Evolutionary conservation across 2,329 filamentous ascomycete genomes (phyloP), one percentile per base, ranked within the genome.

Genomic region (Xylaria sp.): DNA sequence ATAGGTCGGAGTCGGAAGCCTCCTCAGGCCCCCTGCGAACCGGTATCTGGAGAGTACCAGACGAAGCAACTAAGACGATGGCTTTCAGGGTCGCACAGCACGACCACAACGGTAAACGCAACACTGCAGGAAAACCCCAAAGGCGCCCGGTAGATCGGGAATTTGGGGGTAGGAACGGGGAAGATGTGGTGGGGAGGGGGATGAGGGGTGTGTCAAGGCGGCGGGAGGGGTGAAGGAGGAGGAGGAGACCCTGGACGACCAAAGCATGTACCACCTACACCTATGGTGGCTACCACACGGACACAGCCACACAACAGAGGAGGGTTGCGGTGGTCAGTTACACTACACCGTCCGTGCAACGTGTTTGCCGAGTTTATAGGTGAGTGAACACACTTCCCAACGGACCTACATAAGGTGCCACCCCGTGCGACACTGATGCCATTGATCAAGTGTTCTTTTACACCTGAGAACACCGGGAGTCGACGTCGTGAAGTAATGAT

Each of bases 141-240:
- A 49, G 15, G 40, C 31, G 61, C 50, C 52, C 61, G 61, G 64
- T 49, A 65, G 61, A 57, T 65, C 56, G 61, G 64, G 45, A 58
- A 42, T 57, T 60, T 58, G 60, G 61, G 45, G 47, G 15, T 31
- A 52, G 46, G 21, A 17, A 49, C 43, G 50, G 59, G 49, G 47
- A 49, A 43, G 55, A 49, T 11, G 42, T 17, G 37, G 61, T 38
- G 53, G 49, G 35, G 25, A 33, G 46, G 25, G 35, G 17, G 55
- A 45, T 23, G 37, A 12, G n/a, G 46, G 23, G 33, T n/a, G n/a
- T n/a, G n/a, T n/a, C n/a, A n/a, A n/a, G n/a, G n/a, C n/a, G n/a
- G n/a, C n/a, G n/a, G 2, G 11, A 14, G 33, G 31, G 37, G 37
- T n/a, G 15, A n/a, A 21, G 21, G n/a, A 14, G 15, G 19, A 15